phyloP scores from a whole-genome alignment of 1,139 yeast species.

The Yamadazyma diddensiae region DNA sequence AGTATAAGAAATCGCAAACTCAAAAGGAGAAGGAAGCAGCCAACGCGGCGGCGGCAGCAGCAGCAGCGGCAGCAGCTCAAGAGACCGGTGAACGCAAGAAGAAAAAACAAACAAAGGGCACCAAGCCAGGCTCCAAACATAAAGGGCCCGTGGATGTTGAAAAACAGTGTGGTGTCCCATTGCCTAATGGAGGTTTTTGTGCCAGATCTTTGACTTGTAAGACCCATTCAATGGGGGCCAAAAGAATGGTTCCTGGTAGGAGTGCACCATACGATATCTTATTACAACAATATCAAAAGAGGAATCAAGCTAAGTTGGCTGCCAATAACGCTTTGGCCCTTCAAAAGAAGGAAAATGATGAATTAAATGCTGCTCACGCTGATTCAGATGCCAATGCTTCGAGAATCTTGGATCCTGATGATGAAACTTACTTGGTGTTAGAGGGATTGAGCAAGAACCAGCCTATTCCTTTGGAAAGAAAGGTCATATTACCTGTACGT shows the following conservation, averaged over 20 bases:
- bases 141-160: constrained; percentile 92
- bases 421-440: constrained; percentile 88
- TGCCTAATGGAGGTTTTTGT: constrained; percentile 90
- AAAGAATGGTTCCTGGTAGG: constrained; percentile 90
- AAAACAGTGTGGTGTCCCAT: constrained; percentile 92
- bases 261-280: constrained; percentile 88
- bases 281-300: constrained; percentile 84
- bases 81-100: constrained; percentile 20
- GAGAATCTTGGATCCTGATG: constrained; percentile 65
- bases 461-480: constrained; percentile 81
- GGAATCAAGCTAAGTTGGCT: constrained; percentile 88
- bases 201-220: constrained; percentile 95
- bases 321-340: constrained; percentile 73
- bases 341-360: constrained; percentile 46
- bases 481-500: constrained; percentile 67
- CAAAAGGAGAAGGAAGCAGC: constrained; percentile 50
- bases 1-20: constrained; percentile 43
- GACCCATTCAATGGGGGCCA: constrained; percentile 98
- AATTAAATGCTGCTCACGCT: constrained; percentile 27
- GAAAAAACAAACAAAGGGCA: constrained; percentile 42
- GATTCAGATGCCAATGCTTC: constrained; percentile 23
- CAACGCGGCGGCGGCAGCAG: constrained; percentile 45
- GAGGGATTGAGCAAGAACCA: constrained; percentile 84
- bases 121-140: constrained; percentile 38
- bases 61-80: constrained; percentile 19